Base-by-base conservation (phyloP, 257 asterid species). In the Eucommia ulmoides region DNA sequence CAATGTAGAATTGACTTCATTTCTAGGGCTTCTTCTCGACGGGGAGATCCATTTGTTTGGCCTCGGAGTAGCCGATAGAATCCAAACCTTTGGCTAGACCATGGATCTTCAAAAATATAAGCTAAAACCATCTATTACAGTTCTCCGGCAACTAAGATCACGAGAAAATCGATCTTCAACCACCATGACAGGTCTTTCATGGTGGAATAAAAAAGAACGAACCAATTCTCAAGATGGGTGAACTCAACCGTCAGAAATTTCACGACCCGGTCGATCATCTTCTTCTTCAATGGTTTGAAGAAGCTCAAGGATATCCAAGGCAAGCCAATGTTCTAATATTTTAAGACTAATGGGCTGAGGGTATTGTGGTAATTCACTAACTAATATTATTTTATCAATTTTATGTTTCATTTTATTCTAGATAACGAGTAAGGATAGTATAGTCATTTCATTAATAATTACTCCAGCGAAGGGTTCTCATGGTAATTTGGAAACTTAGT, bases 61-160 rank as follows among this genome's bases (percentile, higher is more conserved):
- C 17, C 71, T 89, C 19, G 67, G 67, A 20, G 93, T 89, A 4
- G 74, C 70, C 0, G 78, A 79, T 18, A 74, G 86, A 10, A 60
- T 78, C 45, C 52, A 87, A 1, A 89, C 55, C 53, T 89, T 8
- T 89, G 98, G 96, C 44, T 89, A 25, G 96, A 89, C 56, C 65
- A 64, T 11, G 54, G 62, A 0, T 59, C 62, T 3, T 55, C 49
- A 14, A 42, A 49, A 41, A 91, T 85, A 25, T 79, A 66, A 22
- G 96, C 96, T 14, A 61, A 66, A 41, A 64, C 64, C 0, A 46
- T 71, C 21, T 62, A 41, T 49, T 66, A 50, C 20, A 56, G 55
- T n/a, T 46, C 56, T 22, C 92, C 91, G 0, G 52, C 20, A 24
- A 54, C 49, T 19, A 41, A 54, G 12, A 14, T 82, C 9, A 70